These are phyloP conservation scores for Apium graveolens DNA, from an alignment of 129 eudicot genomes.

Conservation along the genomic window DNA sequence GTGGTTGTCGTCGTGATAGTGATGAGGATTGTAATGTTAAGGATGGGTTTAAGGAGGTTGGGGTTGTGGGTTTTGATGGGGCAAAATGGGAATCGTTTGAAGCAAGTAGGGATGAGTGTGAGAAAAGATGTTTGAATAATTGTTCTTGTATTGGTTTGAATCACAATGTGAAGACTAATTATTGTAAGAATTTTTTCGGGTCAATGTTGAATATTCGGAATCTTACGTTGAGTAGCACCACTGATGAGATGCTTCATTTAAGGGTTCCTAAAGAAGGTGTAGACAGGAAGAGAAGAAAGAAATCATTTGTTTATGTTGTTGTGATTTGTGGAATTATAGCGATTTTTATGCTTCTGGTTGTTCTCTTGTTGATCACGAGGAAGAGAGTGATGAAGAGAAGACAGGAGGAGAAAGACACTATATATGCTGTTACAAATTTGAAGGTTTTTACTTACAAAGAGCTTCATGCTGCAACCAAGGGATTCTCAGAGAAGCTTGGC, in stretches of 20 bases:
- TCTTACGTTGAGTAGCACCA: constrained; percentile 40
- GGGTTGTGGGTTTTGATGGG: constrained; percentile 46
- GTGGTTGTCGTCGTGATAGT: constrained; percentile 50
- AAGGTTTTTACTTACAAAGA: constrained; percentile 77
- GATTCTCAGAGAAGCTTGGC: constrained; percentile 83
- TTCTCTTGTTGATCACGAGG: constrained; percentile 20
- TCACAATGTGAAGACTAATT: constrained; percentile 32
- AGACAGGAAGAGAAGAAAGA: constrained; percentile 15
- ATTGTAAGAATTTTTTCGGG: constrained; percentile 62
- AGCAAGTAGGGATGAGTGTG: constrained; percentile 44
- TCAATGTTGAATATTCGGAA: constrained; percentile 51
- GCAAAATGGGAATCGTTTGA: constrained; percentile 24
- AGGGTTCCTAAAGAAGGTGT: constrained; percentile 32
- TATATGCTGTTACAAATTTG: constrained; percentile 54
- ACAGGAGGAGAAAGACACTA: constrained; percentile 45
- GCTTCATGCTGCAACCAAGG: constrained; percentile 72
- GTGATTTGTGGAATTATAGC: constrained; percentile 27
- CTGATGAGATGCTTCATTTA: constrained; percentile 35
- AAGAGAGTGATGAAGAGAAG: constrained; percentile 33
- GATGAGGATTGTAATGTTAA: constrained; percentile 22
- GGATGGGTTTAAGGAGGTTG: constrained; percentile 53
- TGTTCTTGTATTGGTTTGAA: constrained; percentile 65
- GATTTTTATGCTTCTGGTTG: constrained; percentile 14
- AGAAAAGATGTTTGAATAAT: constrained; percentile 48
- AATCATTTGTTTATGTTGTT: constrained; percentile 17